Evolutionary conservation across 306 rosid species (phyloP), one percentile per base, ranked within the genome.

Genomic region (Castanea sativa): DNA sequence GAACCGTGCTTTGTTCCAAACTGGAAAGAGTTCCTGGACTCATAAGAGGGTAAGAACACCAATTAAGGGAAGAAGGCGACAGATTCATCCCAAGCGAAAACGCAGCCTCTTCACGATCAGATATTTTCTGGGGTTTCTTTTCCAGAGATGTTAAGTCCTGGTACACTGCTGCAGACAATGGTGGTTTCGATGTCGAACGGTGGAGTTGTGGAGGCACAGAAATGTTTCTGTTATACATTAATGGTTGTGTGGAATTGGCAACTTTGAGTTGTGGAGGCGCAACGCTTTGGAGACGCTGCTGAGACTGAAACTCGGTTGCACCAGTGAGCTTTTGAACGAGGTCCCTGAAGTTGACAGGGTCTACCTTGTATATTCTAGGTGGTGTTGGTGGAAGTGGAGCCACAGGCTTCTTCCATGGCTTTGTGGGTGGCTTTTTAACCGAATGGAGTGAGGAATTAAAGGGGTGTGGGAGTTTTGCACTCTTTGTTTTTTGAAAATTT

Each of bases 321-420:
- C 93, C 88, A 0, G 97, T 94, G 76, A 94, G 95, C 63, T 82
- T 86, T 76, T 94, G 97, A 69, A 92, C 99, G 0, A 94, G 81
- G 45, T 85, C 82, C 8, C 92, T 61, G 78, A 92, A 94, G 89
- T 94, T 89, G 21, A 87, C 14, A 15, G 97, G 92, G 21, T 94
- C 93, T 2, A 94, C 99, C 73, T 87, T 88, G 88, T 90, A 94
- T 1, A 94, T 89, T 30, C 81, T 83, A 1, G 91, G 83, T 0
- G 88, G 86, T 3, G 82, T 73, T 5, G 89, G 92, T 3, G 90
- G 87, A 51, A 85, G 81, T 3, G 97, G 93, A 0, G 90, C 93
- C 45, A 87, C 83, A 10, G 93, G 87, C 80, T 90, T 94, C 89
- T 85, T 88, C 88, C 86, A 83, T 2, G 90, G 87, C 81, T 94